Base-by-base conservation (phyloP, 495 filamentous ascomycete species). In the Trichoderma orchidacearum region DNA sequence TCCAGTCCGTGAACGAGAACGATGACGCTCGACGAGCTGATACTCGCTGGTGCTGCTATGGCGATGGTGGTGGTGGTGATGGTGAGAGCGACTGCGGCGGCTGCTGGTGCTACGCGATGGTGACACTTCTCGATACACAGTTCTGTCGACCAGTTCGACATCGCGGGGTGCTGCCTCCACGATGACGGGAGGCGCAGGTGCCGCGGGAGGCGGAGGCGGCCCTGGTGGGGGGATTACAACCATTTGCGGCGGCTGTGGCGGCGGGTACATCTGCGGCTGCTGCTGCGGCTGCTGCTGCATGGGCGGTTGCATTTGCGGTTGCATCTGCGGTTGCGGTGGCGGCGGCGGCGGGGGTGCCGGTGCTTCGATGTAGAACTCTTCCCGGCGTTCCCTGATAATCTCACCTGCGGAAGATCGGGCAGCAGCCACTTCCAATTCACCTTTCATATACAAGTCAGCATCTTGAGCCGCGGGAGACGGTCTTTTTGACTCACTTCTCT, bases 401-500 rank as follows among this genome's bases (percentile, higher is more conserved):
- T 68, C 64, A 23, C 65, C 72, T 1, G 66, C 58, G 25, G 58
- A 58, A 9, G 71, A 72, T 31, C 70, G 70, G 32, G 69, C 61
- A 1, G 70, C 64, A 9, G 61, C 27, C 6, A 74, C 50, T 50
- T 76, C 75, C 32, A 63, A 59, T 51, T 77, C 73, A 11, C 64
- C 70, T 66, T 23, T 48, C 11, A 23, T 11, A 5, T 41, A n/a
- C 3, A 1, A 15, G 57, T 70, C 59, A 68, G 64, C 13, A 25
- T 2, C 51, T 15, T 13, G 18, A 4, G 36, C 11, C n/a, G 41
- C 18, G 3, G 17, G 12, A 18, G 3, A n/a, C 7, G 9, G 8
- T 21, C 13, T 35, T n/a, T 34, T 12, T 9, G 17, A 57, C 69
- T 51, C 60, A 79, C 74, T 70, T 53, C 69, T 76, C 66, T 82